phyloP scores from a whole-genome alignment of 2,329 filamentous ascomycete species.

The Tolypocladium capitatum region DNA sequence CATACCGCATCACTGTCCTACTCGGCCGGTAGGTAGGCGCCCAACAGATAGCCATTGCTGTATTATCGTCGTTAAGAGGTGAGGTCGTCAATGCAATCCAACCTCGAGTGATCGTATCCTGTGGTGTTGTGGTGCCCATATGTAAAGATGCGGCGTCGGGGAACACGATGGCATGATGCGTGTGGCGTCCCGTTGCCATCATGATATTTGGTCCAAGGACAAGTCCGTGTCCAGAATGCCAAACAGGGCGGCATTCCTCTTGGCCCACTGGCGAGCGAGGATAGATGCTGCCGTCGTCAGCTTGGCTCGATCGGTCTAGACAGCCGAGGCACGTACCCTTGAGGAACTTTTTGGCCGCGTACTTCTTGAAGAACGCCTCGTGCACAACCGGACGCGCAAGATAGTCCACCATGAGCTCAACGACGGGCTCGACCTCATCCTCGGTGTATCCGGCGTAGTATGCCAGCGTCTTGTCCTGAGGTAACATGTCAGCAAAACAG shows the following conservation, averaged over 20 bases:
- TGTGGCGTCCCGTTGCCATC: conserved; percentile 9
- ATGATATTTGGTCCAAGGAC: conserved; percentile 34
- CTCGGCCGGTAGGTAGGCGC: not conserved
- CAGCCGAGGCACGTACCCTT: conserved; percentile 57
- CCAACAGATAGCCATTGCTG: conserved; percentile 12
- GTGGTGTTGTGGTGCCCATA: conserved; percentile 1
- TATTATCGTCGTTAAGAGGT: conserved; percentile 21
- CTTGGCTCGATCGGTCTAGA: conserved; percentile 6
- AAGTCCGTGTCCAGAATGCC: conserved; percentile 37
- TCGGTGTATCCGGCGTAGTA: conserved; percentile 92
- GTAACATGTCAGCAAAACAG: conserved; percentile 15
- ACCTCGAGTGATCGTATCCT: conserved; percentile 16
- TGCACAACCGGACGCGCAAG: conserved; percentile 80
- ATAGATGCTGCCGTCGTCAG: conserved; percentile 56
- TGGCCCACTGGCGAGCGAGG: conserved; percentile 83
- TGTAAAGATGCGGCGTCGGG: conserved; percentile 4
- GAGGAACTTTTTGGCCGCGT: conserved; percentile 97
- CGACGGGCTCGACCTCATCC: conserved; percentile 83
- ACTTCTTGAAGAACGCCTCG: conserved; percentile 99
- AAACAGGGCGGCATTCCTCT: conserved; percentile 54
- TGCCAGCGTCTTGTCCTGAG: conserved; percentile 65
- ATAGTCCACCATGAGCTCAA: conserved; percentile 93
- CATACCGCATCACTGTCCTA: conserved; percentile 1
- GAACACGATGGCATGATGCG: conserved; percentile 1
- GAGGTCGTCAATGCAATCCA: conserved; percentile 16